A percentile compares a stretch with the other conserved stretches of the same genome.
phyloP scores from a whole-genome alignment of 1,139 yeast species.

The Suhomyces guaymorum region DNA sequence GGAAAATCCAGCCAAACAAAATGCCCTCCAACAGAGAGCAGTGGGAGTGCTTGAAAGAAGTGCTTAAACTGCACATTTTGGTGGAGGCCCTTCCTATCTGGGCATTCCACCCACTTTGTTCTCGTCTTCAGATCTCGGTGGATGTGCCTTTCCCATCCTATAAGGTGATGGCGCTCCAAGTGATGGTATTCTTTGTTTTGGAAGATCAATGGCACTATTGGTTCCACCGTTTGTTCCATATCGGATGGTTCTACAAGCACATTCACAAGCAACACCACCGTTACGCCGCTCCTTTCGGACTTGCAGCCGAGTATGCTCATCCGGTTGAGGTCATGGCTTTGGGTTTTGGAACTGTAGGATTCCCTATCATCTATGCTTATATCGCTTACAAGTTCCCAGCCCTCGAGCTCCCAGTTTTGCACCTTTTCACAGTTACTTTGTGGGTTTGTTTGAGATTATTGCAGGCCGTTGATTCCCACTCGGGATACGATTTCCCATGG shows the following conservation, averaged over 20 bases:
- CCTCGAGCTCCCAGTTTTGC: conserved; percentile 68
- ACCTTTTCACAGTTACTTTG: conserved; percentile 75
- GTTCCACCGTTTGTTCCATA: conserved; percentile 86
- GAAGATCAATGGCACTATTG: conserved; percentile 98
- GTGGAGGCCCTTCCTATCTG: conserved; percentile 96
- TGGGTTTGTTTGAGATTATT: conserved; percentile 89
- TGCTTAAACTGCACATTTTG: conserved; percentile 77
- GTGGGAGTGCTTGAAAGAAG: conserved; percentile 87
- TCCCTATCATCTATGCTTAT: conserved; percentile 66
- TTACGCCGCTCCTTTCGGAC: conserved; percentile 95
- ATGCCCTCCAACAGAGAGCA: conserved; percentile 79
- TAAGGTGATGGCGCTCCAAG: conserved; percentile 60
- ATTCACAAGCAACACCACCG: conserved; percentile 96
- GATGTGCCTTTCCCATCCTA: conserved; percentile 81
- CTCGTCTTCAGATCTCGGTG: conserved; percentile 68
- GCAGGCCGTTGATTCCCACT: conserved; percentile 96
- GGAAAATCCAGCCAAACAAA: conserved; percentile 80
- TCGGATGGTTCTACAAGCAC: conserved; percentile 81
- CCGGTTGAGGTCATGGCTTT: conserved; percentile 88
- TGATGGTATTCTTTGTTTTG: conserved; percentile 71
- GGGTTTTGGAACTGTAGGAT: conserved; percentile 93
- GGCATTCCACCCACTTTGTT: conserved; percentile 91
- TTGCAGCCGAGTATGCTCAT: conserved; percentile 96
- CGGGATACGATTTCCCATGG: conserved; percentile 97
- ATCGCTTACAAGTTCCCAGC: conserved; percentile 26